Base-by-base conservation (phyloP, 2,329 filamentous ascomycete genomes). In the Calonectria hawksworthii region DNA sequence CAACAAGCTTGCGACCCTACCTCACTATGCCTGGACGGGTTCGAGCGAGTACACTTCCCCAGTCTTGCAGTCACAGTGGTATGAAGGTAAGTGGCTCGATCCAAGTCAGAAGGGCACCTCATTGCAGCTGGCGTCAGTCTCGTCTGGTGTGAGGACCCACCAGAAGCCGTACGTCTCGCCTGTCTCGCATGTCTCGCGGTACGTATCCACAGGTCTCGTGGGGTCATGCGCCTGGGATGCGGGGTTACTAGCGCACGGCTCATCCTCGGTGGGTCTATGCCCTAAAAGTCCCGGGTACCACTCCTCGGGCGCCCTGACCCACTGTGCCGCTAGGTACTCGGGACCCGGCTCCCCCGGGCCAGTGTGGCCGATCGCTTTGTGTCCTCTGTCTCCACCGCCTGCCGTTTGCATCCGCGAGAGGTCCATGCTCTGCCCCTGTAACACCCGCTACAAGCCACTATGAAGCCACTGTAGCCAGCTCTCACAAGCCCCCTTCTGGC, bases 131-230 rank as follows among this genome's bases (percentile, higher is more conserved):
- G 74, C 72, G 74, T 76, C 66, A 70, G 68, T 76, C 67, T 66
- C 66, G 64, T 75, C 75, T 78, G 73, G 77, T 73, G 73, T 76
- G 75, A 78, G 74, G 77, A 76, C 77, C 77, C 77, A 78, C 77
- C 63, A 28, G 36, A 65, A 41, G 70, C 71, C 76, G 73, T 76
- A 74, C 72, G 72, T 77, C 72, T 74, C 56, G 66, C 71, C 71
- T 70, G 71, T 74, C 69, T 72, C 54, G 61, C 70, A 69, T 70
- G 64, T 68, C 73, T 44, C 26, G 69, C 69, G 52, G 65, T 73
- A 73, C 70, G 73, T 75, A 70, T 71, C 70, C 56, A 50, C 56
- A 64, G 67, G 72, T 73, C 75, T 75, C 75, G 74, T 73, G 75
- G 75, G 76, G 76, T 77, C 76, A 77, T 76, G 76, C 76, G 76